Evolutionary conservation across 2,329 filamentous ascomycete genomes (phyloP), one percentile per base, ranked within the genome.

Genomic region (Aureobasidium sp.): DNA sequence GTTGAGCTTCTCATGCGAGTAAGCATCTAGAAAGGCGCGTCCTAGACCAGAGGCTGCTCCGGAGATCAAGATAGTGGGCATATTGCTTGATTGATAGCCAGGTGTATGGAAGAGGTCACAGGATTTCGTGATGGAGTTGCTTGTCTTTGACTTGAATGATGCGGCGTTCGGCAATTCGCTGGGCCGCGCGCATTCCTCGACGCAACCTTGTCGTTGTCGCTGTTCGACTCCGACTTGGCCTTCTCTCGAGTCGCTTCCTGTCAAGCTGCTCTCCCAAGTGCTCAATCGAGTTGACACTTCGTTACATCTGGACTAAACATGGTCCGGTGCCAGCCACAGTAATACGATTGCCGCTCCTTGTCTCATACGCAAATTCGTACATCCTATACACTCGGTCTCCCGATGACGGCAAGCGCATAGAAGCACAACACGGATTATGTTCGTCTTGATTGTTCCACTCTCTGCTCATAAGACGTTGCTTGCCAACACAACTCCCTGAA

Each of bases 41-140:
- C 75, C 75, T 20, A 77, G 65, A n/a, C 75, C 75, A 61, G 68
- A 73, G 34, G 74, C 72, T 2, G 74, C 73, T 34, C 75, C 75
- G 6, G 74, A 70, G 32, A 76, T 68, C 32, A 76, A 59, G 15
- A 77, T 69, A 8, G 67, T 67, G 32, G 62, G 63, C 64, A 66
- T 64, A 1, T 47, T 12, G n/a, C 10, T 10, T 15, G 44, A 36
- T 3, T 5, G 26, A 41, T 26, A 29, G 3, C 26, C 26, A 20
- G 7, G 34, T 37, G 36, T n/a, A 5, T 37, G n/a, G 5, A 32
- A 17, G 17, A 48, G 17, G 15, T 17, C 5, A 15, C 48, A 37
- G 5, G 17, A 32, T 37, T 29, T n/a, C 43, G 34, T 46, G 26
- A 47, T 13, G 59, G 29, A 55, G 17, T 29, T 34, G 36, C 20